Conservation (phyloP, 176 grass and related monocot genomes). For the Neostapfia colusana region DNA sequence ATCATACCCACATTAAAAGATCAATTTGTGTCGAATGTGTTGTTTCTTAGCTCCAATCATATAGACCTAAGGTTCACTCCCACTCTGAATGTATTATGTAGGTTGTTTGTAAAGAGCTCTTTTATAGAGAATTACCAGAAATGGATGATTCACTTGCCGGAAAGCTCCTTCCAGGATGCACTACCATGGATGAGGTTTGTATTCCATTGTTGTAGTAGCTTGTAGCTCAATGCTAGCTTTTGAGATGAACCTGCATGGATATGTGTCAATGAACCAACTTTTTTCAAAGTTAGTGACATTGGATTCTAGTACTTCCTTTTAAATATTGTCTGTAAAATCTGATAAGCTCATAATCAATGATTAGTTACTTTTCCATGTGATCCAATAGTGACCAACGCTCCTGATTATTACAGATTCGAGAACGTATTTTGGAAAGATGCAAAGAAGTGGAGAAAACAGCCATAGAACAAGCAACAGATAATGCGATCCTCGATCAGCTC, state of each 20-base stretch:
- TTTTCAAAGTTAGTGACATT: background rate
- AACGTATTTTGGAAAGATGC: slow-evolving; percentile 85
- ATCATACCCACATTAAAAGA: slow-evolving; percentile 4
- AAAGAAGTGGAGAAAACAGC: slow-evolving; percentile 88
- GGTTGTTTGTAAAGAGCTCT: slow-evolving; percentile 98
- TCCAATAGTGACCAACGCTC: background rate
- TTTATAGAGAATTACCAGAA: slow-evolving; percentile 82
- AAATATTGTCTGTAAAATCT: slow-evolving; percentile 21
- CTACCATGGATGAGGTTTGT: slow-evolving; percentile 76
- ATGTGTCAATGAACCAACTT: background rate
- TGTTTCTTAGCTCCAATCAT: background rate
- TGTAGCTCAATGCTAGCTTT: slow-evolving; percentile 9
- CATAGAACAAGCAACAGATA: slow-evolving; percentile 98
- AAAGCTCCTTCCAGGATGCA: slow-evolving; percentile 89
- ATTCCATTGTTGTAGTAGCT: background rate
- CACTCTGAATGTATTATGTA: slow-evolving; percentile 49
- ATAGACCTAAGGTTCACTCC: slow-evolving; percentile 1
- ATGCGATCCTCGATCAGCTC: slow-evolving; percentile 90
- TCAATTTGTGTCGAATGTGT: background rate
- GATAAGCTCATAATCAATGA: background rate
- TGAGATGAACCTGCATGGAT: slow-evolving; percentile 3
- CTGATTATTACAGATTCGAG: slow-evolving; percentile 54
- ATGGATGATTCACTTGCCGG: slow-evolving; percentile 74
- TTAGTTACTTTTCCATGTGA: background rate
- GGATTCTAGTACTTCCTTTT: background rate